Evolutionary conservation across 2,329 filamentous ascomycete species (phyloP), one percentile per base, ranked within the genome.

Genomic region (Ophiostoma populinum): DNA sequence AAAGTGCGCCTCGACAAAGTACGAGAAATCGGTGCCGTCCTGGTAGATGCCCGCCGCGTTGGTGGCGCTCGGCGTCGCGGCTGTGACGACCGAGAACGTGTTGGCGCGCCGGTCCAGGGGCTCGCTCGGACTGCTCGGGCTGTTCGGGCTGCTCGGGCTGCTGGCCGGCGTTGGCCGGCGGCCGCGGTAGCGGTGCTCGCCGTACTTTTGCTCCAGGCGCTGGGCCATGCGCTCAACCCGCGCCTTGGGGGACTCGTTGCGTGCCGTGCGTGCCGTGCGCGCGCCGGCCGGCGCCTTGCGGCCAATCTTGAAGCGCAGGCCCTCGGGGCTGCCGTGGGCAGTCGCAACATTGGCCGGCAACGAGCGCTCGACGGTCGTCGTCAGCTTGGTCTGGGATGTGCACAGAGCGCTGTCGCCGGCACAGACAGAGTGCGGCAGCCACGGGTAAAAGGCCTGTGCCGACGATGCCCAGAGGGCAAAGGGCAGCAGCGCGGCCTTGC

Each of bases 1-100:
- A 12, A 79, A 48, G 22, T 56, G 46, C 12, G 66, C 67, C 47
- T 70, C 53, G 28, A 71, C 53, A 45, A 78, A 77, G 52, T 79
- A 78, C 2, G 71, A 73, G 44, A 65, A 73, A 47, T 79, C 74
- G 12, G 65, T 67, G 12, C 72, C 73, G 47, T 77, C 72, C 47
- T 79, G 73, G 46, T 67, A 53, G 36, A 79, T 58, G 8, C 70
- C 69, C 8, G 59, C 62, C 26, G 63, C 64, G 44, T 67, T 57
- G 21, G 60, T 50, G 11, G 55, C 52, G 0, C 56, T 54, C 1
- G 70, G 59, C 2, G 58, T 48, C 9, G 46, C 51, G 1, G 70
- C 66, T 17, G 57, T 46, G 43, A 62, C 56, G 10, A 72, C 50
- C 2, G 53, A 46, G 45, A 64, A 73, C 2, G 52, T 47, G 44